Base-by-base conservation (phyloP, 1,284 basidiomycete species). In the Cronartium quercuum region DNA sequence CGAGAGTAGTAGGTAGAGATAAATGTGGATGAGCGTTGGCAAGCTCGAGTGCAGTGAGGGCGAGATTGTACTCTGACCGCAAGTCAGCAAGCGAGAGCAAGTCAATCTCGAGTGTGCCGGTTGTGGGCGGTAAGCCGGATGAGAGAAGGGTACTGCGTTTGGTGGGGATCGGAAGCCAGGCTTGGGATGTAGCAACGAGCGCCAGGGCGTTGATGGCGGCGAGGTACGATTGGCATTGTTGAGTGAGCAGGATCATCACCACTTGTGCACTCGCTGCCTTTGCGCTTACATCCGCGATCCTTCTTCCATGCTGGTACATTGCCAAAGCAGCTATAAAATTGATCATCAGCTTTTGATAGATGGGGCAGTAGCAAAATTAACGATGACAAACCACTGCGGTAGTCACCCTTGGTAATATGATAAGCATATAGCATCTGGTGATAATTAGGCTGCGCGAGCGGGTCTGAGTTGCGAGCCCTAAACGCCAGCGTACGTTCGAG, bases 381-480 rank as follows among this genome's bases (percentile, higher is more conserved):
- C 29, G 6, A 66, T 44, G 15, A 76, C 77, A 58, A 7, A 76
- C 81, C 76, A 73, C 78, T 80, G 60, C 81, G 81, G 75, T 80
- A 77, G 77, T 82, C 80, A 41, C 91, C 91, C 81, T 91, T 85
- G 68, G 87, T 86, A 77, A 90, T 87, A 82, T 92, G 90, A 91
- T 94, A 98, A 64, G 92, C 90, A 83, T 98, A 97, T n/a, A 98
- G 84, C 75, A 98, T 91, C 78, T 88, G 87, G 66, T 93, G 91
- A 84, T 97, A 98, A 80, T 90, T 90, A 0, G 94, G 94, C 58
- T 85, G 86, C 57, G 89, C 84, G 67, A 91, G 86, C 61, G 95
- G 93, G 83, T 98, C 91, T 24, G 90, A 90, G 82, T 98, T 96
- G 76, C 94, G 87, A 10, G 93, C 92, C 82, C 97, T 96, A 85